phyloP scores from a whole-genome alignment of 331 rosid genomes.

The Cydonia oblonga region DNA sequence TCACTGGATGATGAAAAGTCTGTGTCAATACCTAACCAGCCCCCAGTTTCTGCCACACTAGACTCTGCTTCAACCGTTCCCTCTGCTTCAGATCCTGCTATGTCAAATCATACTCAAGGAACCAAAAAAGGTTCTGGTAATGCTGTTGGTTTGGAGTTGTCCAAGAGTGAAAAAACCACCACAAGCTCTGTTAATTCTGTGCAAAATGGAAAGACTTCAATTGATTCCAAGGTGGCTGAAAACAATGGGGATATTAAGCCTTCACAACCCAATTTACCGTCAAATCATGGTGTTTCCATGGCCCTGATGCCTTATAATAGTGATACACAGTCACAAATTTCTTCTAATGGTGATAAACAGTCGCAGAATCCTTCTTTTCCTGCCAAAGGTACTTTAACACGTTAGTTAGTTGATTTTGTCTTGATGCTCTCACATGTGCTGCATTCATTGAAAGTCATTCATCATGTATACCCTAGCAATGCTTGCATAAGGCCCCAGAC shows the following conservation, averaged over 20 bases:
- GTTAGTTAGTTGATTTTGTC: background rate
- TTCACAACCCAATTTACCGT: too few relatives aligned
- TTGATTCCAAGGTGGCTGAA: constrained; percentile 17
- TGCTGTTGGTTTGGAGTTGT: constrained; percentile 19
- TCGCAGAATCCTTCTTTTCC: constrained; percentile 18
- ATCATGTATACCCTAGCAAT: background rate
- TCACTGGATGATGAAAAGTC: constrained; percentile 29
- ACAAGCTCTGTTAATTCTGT: constrained; percentile 15
- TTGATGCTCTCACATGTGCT: background rate
- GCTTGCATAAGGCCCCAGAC: background rate
- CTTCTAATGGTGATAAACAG: background rate
- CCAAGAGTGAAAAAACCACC: constrained; percentile 22
- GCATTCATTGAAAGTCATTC: background rate
- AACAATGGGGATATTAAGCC: constrained; percentile 11
- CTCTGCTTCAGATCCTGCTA: constrained; percentile 40
- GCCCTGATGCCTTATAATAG: constrained; percentile 19
- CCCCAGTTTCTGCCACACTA: constrained; percentile 15
- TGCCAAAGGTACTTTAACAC: constrained; percentile 15
- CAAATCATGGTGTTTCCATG: constrained; percentile 16
- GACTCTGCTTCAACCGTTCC: constrained; percentile 19
- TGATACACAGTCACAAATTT: background rate
- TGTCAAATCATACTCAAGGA: constrained; percentile 25
- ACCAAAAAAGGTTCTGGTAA: constrained; percentile 15
- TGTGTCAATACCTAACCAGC: constrained; percentile 21
- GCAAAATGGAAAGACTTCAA: constrained; percentile 9